Percentiles rank a stretch among this genome's conserved stretches.
These are phyloP conservation scores for Vitis hybrid DNA, from an alignment of 177 flowering plant genomes.

Conservation along the genomic window DNA sequence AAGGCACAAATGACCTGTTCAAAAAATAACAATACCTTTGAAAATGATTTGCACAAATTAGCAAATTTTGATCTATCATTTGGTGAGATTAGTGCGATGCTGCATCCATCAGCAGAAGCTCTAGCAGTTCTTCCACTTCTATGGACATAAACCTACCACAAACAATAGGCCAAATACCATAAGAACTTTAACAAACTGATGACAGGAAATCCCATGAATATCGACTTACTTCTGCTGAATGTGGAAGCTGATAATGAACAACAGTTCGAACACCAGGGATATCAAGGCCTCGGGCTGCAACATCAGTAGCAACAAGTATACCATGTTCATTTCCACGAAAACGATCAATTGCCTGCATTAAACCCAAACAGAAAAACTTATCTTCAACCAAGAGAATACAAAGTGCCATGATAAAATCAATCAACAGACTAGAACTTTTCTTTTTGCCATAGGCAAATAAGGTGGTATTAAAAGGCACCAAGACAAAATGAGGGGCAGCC, in stretches of 20 bases:
- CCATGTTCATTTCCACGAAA: constrained; percentile 78
- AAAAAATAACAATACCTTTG: constrained; percentile 53
- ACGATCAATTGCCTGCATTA: constrained; percentile 81
- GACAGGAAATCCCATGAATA: neutral
- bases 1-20: neutral
- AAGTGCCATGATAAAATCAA: neutral
- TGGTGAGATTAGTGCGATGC: constrained; percentile 82
- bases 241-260: constrained; percentile 96
- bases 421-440: neutral
- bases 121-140: constrained; percentile 99
- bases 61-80: constrained; percentile 83
- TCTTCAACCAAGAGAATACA: neutral
- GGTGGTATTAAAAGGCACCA: too few relatives aligned
- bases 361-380: neutral
- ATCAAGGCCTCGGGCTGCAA: constrained; percentile 97
- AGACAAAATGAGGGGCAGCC: too few relatives aligned
- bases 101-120: constrained; percentile 91
- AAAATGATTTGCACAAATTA: constrained; percentile 82
- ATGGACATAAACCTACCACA: constrained; percentile 81
- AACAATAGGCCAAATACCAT: constrained; percentile 3
- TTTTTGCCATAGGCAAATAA: too few relatives aligned
- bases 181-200: neutral
- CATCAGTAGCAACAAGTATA: constrained; percentile 87
- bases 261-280: constrained; percentile 92
- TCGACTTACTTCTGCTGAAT: constrained; percentile 80